These are phyloP conservation scores for Acer negundo DNA, from an alignment of 345 rosid species.

Conservation along the genomic window DNA sequence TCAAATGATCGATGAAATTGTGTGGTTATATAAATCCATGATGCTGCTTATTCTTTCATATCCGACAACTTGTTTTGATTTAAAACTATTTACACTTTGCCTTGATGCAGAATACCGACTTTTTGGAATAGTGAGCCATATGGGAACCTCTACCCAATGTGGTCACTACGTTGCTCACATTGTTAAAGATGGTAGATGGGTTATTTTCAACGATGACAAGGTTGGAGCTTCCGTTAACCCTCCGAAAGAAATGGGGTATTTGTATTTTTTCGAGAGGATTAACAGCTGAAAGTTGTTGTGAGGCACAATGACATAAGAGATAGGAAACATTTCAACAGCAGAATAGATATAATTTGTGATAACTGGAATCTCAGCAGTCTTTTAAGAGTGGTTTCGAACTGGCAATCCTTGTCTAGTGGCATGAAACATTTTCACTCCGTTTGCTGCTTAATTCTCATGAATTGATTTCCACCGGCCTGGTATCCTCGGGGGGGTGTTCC, in stretches of 20 bases:
- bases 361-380: background rate
- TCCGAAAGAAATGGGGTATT: conserved; percentile 97
- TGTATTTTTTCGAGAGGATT: conserved; percentile 92
- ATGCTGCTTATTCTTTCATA: background rate
- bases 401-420: background rate
- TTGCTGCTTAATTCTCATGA: background rate
- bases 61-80: background rate
- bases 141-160: conserved; percentile 91
- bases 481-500: background rate
- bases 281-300: conserved; percentile 35
- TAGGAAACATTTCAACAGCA: conserved; percentile 18
- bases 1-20: background rate
- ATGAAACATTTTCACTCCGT: background rate
- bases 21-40: background rate
- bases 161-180: conserved; percentile 98
- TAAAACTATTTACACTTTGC: background rate
- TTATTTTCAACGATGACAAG: conserved; percentile 85
- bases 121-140: conserved; percentile 91
- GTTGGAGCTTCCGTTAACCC: conserved; percentile 84
- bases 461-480: background rate
- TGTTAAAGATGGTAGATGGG: conserved; percentile 86
- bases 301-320: background rate
- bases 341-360: background rate
- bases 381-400: background rate
- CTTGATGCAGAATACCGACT: conserved; percentile 72